These are phyloP conservation scores for Xylaria curta DNA, from an alignment of 495 filamentous ascomycete genomes.

Conservation along the genomic window DNA sequence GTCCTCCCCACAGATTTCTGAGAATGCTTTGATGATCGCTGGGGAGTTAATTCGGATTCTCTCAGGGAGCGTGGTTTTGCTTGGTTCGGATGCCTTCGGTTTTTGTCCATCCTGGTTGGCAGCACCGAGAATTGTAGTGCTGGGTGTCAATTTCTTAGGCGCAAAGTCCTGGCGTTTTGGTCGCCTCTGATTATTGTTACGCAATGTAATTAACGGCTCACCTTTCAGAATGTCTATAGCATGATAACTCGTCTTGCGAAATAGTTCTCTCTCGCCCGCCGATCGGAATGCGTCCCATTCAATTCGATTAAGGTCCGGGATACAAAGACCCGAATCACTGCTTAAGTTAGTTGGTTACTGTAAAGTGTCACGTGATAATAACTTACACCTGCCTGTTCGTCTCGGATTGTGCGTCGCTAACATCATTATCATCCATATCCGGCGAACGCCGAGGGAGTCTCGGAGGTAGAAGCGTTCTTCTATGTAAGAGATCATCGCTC, in stretches of 20 bases:
- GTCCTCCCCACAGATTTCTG: background rate
- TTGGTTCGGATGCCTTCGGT: background rate
- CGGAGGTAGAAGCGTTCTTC: too few species aligned
- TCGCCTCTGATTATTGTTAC: background rate
- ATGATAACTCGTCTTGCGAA: slow-evolving; percentile 1
- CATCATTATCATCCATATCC: too few species aligned
- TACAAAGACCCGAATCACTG: slow-evolving; percentile 4
- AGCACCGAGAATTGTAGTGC: background rate
- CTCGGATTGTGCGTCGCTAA: too few species aligned
- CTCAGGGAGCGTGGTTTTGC: background rate
- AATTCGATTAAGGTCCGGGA: background rate
- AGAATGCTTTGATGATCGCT: background rate
- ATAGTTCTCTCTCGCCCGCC: background rate
- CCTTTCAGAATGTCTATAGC: slow-evolving; percentile 9
- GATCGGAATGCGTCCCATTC: background rate
- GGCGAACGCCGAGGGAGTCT: too few species aligned
- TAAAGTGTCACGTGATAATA: background rate
- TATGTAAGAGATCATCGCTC: too few species aligned
- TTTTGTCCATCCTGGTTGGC: too few species aligned
- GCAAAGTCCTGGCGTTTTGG: background rate
- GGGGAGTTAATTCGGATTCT: slow-evolving; percentile 7
- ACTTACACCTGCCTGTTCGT: too few species aligned
- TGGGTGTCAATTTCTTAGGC: background rate
- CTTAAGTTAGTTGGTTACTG: background rate
- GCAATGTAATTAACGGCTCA: slow-evolving; percentile 1